Conservation (phyloP, 495 filamentous ascomycete genomes). For the Penicillium subrubescens region DNA sequence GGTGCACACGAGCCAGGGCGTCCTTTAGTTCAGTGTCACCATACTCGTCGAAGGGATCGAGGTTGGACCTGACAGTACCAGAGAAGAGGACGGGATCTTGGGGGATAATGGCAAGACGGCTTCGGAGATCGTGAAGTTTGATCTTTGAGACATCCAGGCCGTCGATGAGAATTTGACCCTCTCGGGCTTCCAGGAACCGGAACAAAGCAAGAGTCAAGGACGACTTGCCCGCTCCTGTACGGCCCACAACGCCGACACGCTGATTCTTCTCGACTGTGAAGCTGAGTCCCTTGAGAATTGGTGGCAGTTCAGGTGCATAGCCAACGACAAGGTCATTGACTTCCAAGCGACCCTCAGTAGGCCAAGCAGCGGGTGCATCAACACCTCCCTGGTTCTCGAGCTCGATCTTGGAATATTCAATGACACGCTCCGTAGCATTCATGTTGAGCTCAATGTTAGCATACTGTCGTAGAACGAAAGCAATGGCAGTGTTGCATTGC, state of each 20-base stretch:
- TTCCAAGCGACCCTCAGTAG: conserved; percentile 72
- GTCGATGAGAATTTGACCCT: conserved; percentile 73
- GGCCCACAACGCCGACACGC: conserved; percentile 79
- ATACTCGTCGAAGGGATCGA: conserved; percentile 79
- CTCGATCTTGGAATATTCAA: conserved; percentile 74
- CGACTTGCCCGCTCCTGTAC: conserved; percentile 87
- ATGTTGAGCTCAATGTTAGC: conserved; percentile 71
- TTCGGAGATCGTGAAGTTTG: conserved; percentile 70
- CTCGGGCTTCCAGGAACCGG: conserved; percentile 76
- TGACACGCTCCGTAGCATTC: conserved; percentile 81
- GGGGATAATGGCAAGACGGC: conserved; percentile 79
- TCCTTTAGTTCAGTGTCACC: conserved; percentile 71
- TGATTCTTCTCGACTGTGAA: conserved; percentile 74
- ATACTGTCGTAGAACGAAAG: conserved; percentile 50
- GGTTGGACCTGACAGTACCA: conserved; percentile 79
- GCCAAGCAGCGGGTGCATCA: conserved; percentile 76
- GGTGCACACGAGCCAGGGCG: conserved; percentile 74
- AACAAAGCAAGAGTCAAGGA: conserved; percentile 81
- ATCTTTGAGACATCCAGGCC: conserved; percentile 76
- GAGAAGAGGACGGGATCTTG: conserved; percentile 88
- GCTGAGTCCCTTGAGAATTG: conserved; percentile 72
- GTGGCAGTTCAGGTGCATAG: conserved; percentile 75
- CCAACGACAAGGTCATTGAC: conserved; percentile 71
- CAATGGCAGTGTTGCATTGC: conserved; percentile 54
- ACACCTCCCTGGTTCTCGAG: conserved; percentile 63